These are phyloP conservation scores for Aspergillus nanangensis DNA, from an alignment of 495 filamentous ascomycete genomes.

Conservation along the genomic window DNA sequence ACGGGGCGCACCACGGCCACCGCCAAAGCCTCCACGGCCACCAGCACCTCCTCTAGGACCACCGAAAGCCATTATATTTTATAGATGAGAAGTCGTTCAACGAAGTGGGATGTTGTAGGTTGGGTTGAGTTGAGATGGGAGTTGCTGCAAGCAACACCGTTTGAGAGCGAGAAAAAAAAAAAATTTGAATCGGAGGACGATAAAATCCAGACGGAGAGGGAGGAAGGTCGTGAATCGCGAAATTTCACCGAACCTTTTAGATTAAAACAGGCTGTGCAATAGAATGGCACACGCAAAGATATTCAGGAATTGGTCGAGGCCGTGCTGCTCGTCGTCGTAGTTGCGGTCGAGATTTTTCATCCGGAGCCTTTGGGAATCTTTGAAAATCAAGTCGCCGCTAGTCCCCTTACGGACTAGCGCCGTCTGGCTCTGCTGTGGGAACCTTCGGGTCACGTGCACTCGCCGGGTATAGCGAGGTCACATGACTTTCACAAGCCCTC, in stretches of 20 bases:
- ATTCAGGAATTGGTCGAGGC: slow-evolving; percentile 31
- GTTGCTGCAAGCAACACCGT: slow-evolving; percentile 10
- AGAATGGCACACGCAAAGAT: slow-evolving; percentile 22
- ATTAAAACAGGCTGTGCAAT: slow-evolving; percentile 19
- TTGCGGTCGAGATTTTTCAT: slow-evolving; percentile 45
- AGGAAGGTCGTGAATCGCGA: slow-evolving; percentile 9
- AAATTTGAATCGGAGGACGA: slow-evolving; percentile 5
- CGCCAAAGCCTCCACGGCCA: slow-evolving; percentile 16
- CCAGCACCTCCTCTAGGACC: slow-evolving; percentile 32
- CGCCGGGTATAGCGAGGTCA: slow-evolving; percentile 25
- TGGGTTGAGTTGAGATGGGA: slow-evolving; percentile 2
- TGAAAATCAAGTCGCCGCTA: slow-evolving; percentile 45
- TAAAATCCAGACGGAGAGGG: slow-evolving; percentile 4
- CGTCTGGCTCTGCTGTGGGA: slow-evolving; percentile 9
- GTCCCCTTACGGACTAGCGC: slow-evolving; percentile 20
- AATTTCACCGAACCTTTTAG: slow-evolving; percentile 4
- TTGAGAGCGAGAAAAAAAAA: slow-evolving; percentile 6
- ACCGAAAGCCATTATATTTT: slow-evolving; percentile 38
- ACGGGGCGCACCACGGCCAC: slow-evolving; percentile 18
- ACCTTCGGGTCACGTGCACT: slow-evolving; percentile 24
- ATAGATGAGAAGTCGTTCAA: slow-evolving; percentile 20
- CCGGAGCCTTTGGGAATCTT: slow-evolving; percentile 37
- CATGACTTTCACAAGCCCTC: slow-evolving; percentile 28
- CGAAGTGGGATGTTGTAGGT: slow-evolving; percentile 5
- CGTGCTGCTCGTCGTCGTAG: slow-evolving; percentile 40